Evolutionary conservation across 768 basidiomycete genomes (phyloP), one percentile per base, ranked within the genome.

Genomic region (Termitomyces bulborhizus): DNA sequence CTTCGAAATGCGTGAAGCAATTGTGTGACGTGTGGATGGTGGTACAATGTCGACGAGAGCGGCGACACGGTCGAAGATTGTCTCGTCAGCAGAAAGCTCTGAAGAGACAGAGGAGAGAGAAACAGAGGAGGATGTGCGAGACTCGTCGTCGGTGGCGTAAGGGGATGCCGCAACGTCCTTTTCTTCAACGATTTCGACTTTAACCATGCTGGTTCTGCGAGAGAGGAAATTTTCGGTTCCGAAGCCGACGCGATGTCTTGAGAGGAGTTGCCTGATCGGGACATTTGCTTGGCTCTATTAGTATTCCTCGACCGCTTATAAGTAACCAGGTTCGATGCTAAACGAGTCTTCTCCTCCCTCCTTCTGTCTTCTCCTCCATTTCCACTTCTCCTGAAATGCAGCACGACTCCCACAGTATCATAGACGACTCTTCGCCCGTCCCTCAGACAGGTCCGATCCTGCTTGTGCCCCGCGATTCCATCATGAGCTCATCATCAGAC

Each of bases 11-110:
- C 79, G 80, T 24, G 84, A 75, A 48, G 80, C 71, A 60, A 98
- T 82, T 65, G 73, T 74, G 63, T 90, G 86, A 58, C 97, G 85
- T 39, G 95, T 95, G 8, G 87, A 74, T 24, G 97, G 97, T 6
- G 95, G 88, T 4, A 99, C 84, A 66, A 99, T 98, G 78, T 99
- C 96, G 63, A 89, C 88, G 69, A 99, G 87, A 26, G 96, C 96
- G 56, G 79, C 78, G 65, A 99, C 61, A 56, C 96, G 90, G 76
- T 98, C 94, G 60, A 85, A 76, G 63, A 97, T 58, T 42, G 94
- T 83, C 74, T 99, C 96, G 63, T 93, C 85, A 59, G 72, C 75
- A 57, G 82, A 82, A 44, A 74, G 66, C 50, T 90, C 85, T 3
- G 91, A 93, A 34, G 83, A 81, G 56, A 91, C 72, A 55, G 91